Evolutionary conservation across 2,329 filamentous ascomycete species (phyloP), one percentile per base, ranked within the genome.

Genomic region (Trichoderma sp.): DNA sequence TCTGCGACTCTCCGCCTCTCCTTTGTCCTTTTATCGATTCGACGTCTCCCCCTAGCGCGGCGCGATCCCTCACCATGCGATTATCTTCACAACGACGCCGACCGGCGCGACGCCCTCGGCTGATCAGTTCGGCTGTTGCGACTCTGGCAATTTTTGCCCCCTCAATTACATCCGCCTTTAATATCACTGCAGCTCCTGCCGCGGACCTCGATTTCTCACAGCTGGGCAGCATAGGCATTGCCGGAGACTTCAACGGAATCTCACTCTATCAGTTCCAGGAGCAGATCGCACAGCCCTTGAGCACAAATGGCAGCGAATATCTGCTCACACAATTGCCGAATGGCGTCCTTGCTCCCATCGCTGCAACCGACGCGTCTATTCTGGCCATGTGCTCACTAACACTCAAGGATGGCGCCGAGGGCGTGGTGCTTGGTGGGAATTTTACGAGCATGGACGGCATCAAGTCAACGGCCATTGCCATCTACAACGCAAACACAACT

Each of bases 231-330:
- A 90, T 97, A 73, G 94, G 92, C 66, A 85, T 99, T 69, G 91
- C 89, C 1, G 96, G 96, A 74, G 90, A 97, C 80, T 99, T 97
- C 78, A 89, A 92, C 75, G 93, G 94, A 66, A 91, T 98, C 75
- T 97, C 96, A 14, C 83, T 97, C 49, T 98, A 96, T 82, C 84
- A 94, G 77, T 98, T 90, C 75, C 85, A 91, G 75, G 92, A 91
- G 71, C 95, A 99, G 78, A 90, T 84, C 69, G 88, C 95, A 79
- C 83, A 85, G 70, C 81, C 86, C 18, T 87, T 88, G 74, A 89
- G 82, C 75, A 87, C 86, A 69, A 94, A 97, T 83, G 93, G 92
- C 77, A 93, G 90, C 75, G 89, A 94, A 76, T 91, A 92, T 21
- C 86, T 99, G 51, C 86, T 97, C 66, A 88, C 91, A 24, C 89